Base-by-base conservation (phyloP, 495 filamentous ascomycete species). In the Schizothecium vesticola region DNA sequence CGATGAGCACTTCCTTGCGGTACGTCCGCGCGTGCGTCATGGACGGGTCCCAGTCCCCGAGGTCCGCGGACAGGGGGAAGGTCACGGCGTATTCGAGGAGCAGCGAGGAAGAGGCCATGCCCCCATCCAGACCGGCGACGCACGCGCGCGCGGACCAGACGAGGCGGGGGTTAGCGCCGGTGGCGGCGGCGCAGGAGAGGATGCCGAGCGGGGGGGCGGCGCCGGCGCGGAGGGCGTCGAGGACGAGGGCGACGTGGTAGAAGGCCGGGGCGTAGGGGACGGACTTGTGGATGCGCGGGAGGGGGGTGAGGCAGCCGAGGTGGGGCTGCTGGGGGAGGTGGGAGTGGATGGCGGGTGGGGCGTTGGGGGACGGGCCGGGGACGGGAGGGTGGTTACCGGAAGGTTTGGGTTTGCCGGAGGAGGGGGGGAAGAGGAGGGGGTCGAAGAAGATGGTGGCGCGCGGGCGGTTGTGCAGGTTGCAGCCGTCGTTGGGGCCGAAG, bases 381-480 rank as follows among this genome's bases (percentile, higher is more conserved):
- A 26, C n/a, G 62, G 64, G 16, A 61, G 25, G 21, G 43, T 23
- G 33, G 51, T 71, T 57, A 19, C 59, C 43, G 12, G 61, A 65
- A 9, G 63, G 67, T 65, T 72, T 75, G 55, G 64, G 56, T 3
- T 56, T 65, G 24, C 22, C 19, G 51, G 31, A 64, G 12, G 61
- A 36, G n/a, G 43, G 23, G 5, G 67, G 67, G 57, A 72, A 64
- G 13, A 77, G 61, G 25, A 56, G 55, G 8, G 68, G 16, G 59
- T 74, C 72, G 62, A 71, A 76, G 25, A 64, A 68, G 56, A 75
- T 70, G 24, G 63, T 61, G 12, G 60, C 22, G 24, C 63, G 65
- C n/a, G 60, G 22, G 3, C 73, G 75, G 63, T 77, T 77, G 64
- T 78, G 76, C 21, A 22, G 61, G 21, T 64, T 67, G 70, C 75